Conservation (phyloP, 2,329 filamentous ascomycete species). For the Colletotrichum sp. region DNA sequence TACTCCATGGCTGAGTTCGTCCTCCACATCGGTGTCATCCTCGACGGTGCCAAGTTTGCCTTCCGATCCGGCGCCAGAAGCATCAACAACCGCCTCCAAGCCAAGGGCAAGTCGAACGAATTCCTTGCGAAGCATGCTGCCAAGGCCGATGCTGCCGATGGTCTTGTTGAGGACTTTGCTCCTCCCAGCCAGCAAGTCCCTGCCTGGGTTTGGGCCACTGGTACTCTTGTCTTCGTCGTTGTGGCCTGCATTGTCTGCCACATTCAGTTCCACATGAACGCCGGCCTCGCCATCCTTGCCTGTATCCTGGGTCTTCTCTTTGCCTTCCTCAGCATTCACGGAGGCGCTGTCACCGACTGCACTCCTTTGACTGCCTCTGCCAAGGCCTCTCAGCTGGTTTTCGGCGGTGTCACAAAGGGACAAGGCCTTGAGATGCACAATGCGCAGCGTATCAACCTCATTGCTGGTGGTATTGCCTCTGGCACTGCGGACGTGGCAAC, state of each 20-base stretch:
- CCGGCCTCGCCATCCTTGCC: slow-evolving; percentile 60
- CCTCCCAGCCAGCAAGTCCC: slow-evolving; percentile 53
- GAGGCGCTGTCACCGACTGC: slow-evolving; percentile 60
- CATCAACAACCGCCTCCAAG: slow-evolving; percentile 36
- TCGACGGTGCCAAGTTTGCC: slow-evolving; percentile 38
- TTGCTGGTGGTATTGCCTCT: slow-evolving; percentile 64
- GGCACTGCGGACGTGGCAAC: slow-evolving; percentile 60
- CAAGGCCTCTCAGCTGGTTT: slow-evolving; percentile 73
- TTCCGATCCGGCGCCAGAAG: slow-evolving; percentile 31
- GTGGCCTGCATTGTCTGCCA: slow-evolving; percentile 55
- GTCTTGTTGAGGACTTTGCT: slow-evolving; percentile 43
- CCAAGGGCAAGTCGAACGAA: slow-evolving; percentile 32
- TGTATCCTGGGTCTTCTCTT: slow-evolving; percentile 63
- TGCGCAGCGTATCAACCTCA: slow-evolving; percentile 69
- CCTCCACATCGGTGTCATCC: slow-evolving; percentile 42
- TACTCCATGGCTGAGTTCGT: slow-evolving; percentile 46
- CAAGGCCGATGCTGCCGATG: slow-evolving; percentile 33
- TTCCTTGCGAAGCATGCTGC: slow-evolving; percentile 42
- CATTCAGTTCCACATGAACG: slow-evolving; percentile 60
- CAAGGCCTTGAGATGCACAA: slow-evolving; percentile 48
- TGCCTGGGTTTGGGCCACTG: slow-evolving; percentile 56
- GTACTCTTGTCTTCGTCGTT: slow-evolving; percentile 50
- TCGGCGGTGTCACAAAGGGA: slow-evolving; percentile 67
- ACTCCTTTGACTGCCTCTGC: slow-evolving; percentile 70
- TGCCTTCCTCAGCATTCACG: slow-evolving; percentile 56